Conservation (phyloP, 2,329 filamentous ascomycete species). For the Exophiala lecanii-corni region DNA sequence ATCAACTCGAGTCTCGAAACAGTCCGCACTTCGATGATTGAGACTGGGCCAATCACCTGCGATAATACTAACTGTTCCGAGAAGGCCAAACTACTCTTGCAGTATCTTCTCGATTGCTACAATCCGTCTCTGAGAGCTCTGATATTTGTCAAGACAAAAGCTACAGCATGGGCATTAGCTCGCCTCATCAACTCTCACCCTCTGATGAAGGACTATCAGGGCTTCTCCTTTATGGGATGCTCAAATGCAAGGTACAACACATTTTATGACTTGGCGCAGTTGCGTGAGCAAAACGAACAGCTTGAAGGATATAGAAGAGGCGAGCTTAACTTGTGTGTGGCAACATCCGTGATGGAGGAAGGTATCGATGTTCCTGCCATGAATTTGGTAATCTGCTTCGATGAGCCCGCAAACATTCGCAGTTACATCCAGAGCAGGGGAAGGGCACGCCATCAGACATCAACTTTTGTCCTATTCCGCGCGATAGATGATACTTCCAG, state of each 20-base stretch:
- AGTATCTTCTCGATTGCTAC: slow-evolving; percentile 45
- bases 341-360: slow-evolving; percentile 57
- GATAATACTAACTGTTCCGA: slow-evolving; percentile 22
- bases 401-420: slow-evolving; percentile 57
- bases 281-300: slow-evolving; percentile 44
- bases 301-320: slow-evolving; percentile 51
- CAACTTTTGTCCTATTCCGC: slow-evolving; percentile 52
- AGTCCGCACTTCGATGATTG: slow-evolving; percentile 1
- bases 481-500: slow-evolving; percentile 29
- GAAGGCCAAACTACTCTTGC: slow-evolving; percentile 56
- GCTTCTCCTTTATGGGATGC: slow-evolving; percentile 51
- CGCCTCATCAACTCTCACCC: slow-evolving; percentile 55
- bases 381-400: slow-evolving; percentile 61
- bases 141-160: slow-evolving; percentile 63
- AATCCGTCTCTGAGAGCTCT: slow-evolving; percentile 52
- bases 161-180: slow-evolving; percentile 56
- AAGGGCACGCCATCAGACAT: slow-evolving; percentile 54
- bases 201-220: slow-evolving; percentile 33
- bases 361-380: slow-evolving; percentile 61
- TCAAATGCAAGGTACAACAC: slow-evolving; percentile 41
- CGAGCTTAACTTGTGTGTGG: slow-evolving; percentile 51
- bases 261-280: slow-evolving; percentile 43
- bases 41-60: background rate
- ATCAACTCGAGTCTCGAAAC: slow-evolving; percentile 11
- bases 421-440: slow-evolving; percentile 64